These are phyloP conservation scores for Thalassiosira sp. DNA, from an alignment of 352 stramenopile species.

Conservation along the genomic window DNA sequence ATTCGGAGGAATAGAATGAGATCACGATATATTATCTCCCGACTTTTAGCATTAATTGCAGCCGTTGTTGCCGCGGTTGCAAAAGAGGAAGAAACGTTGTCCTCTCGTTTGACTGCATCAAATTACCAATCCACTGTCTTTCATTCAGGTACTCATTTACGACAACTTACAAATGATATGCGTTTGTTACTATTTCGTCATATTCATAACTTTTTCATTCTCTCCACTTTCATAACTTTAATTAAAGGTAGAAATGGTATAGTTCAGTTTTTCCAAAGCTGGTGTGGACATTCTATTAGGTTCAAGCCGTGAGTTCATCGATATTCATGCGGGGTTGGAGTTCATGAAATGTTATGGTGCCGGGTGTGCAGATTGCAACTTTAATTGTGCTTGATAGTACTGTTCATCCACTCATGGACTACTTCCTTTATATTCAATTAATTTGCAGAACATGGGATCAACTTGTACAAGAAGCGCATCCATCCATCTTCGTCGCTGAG, in stretches of 20 bases:
- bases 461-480: conserved; percentile 21
- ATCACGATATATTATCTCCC: too few species aligned
- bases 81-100: not conserved
- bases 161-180: not conserved
- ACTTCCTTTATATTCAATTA: not conserved
- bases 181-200: not conserved
- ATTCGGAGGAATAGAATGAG: too few species aligned
- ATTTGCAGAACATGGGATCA: conserved; percentile 30
- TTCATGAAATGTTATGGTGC: not conserved
- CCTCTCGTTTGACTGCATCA: conserved; percentile 8
- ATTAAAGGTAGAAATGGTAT: conserved; percentile 44
- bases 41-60: not conserved
- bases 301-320: conserved; percentile 34
- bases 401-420: not conserved
- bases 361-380: not conserved
- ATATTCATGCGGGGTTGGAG: not conserved
- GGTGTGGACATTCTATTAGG: conserved; percentile 34
- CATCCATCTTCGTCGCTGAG: conserved; percentile 35
- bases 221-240: not conserved
- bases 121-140: conserved; percentile 37
- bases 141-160: conserved; percentile 21
- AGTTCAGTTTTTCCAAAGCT: conserved; percentile 41
- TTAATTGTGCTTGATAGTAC: not conserved
- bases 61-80: not conserved
- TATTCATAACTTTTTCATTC: not conserved